phyloP scores from a whole-genome alignment of 257 asterid species.

The Dorcoceras hygrometricum region DNA sequence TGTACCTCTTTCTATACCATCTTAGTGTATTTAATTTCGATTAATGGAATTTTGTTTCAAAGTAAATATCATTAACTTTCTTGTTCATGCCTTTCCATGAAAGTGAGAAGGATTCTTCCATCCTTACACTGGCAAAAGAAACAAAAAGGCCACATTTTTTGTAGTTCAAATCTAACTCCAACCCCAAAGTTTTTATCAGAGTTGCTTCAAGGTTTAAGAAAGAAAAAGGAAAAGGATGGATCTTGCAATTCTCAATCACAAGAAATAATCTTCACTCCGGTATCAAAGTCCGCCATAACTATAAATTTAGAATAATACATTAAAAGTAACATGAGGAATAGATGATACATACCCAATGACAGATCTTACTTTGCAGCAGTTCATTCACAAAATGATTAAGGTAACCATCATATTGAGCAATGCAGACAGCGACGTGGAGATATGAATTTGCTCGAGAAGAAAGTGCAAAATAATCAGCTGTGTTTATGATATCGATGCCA shows the following conservation, averaged over 20 bases:
- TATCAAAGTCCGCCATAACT: constrained; percentile 19
- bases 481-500: constrained; percentile 88
- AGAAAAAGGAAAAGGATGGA: background rate
- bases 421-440: constrained; percentile 75
- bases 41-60: too few species aligned
- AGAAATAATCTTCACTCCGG: constrained; percentile 5
- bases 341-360: constrained; percentile 83
- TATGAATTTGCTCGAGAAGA: constrained; percentile 88
- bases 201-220: too few species aligned
- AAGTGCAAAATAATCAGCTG: constrained; percentile 95
- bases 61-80: too few species aligned
- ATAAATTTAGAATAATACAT: constrained; percentile 9
- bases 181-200: too few species aligned
- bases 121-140: constrained; percentile 7
- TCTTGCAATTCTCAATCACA: background rate
- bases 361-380: constrained; percentile 70
- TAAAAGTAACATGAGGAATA: constrained; percentile 23
- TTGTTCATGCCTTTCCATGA: background rate
- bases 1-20: too few species aligned
- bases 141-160: constrained; percentile 10
- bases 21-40: too few species aligned
- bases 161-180: constrained; percentile 10
- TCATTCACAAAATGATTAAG: constrained; percentile 79
- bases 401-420: constrained; percentile 87
- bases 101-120: constrained; percentile 1